These are phyloP conservation scores for Microcyclospora pomicola DNA, from an alignment of 2,329 filamentous ascomycete genomes.

Conservation along the genomic window DNA sequence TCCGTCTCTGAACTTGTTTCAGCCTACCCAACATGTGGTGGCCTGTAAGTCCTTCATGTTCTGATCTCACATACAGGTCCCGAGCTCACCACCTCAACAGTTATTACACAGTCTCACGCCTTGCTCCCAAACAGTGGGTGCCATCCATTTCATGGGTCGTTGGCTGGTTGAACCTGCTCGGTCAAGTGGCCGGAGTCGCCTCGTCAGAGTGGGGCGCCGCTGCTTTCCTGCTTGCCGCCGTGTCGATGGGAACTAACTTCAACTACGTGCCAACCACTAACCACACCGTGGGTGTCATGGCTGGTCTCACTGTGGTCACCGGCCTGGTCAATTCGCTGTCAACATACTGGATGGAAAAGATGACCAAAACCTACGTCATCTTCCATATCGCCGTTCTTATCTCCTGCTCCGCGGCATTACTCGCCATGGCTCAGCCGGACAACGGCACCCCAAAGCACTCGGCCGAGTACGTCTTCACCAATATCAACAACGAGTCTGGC, in stretches of 20 bases:
- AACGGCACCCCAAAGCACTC: slow-evolving; percentile 34
- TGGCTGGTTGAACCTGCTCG: slow-evolving; percentile 28
- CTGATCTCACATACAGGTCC: not conserved
- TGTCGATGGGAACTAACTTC: slow-evolving; percentile 30
- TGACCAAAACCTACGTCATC: slow-evolving; percentile 44
- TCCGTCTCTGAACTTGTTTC: slow-evolving; percentile 45
- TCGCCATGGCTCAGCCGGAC: slow-evolving; percentile 29
- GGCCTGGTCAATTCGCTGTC: slow-evolving; percentile 42
- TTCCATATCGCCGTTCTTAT: slow-evolving; percentile 42
- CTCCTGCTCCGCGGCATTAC: slow-evolving; percentile 38
- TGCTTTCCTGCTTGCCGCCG: slow-evolving; percentile 42
- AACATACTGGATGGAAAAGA: slow-evolving; percentile 45
- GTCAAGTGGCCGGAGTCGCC: slow-evolving; percentile 41
- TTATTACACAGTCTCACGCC: slow-evolving; percentile 44
- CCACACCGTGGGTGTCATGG: slow-evolving; percentile 43
- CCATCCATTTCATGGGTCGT: slow-evolving; percentile 38
- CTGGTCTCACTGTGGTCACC: slow-evolving; percentile 37
- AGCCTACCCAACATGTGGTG: slow-evolving; percentile 44
- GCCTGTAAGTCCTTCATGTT: slow-evolving; percentile 19
- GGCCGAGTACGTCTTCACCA: slow-evolving; percentile 41
- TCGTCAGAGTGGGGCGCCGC: slow-evolving; percentile 45
- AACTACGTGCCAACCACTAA: slow-evolving; percentile 28
- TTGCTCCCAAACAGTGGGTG: slow-evolving; percentile 36
- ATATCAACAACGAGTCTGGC: slow-evolving; percentile 38
- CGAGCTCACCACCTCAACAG: slow-evolving; percentile 1